Base-by-base conservation (phyloP, 1,139 yeast species). In the Candida frijolesensis region DNA sequence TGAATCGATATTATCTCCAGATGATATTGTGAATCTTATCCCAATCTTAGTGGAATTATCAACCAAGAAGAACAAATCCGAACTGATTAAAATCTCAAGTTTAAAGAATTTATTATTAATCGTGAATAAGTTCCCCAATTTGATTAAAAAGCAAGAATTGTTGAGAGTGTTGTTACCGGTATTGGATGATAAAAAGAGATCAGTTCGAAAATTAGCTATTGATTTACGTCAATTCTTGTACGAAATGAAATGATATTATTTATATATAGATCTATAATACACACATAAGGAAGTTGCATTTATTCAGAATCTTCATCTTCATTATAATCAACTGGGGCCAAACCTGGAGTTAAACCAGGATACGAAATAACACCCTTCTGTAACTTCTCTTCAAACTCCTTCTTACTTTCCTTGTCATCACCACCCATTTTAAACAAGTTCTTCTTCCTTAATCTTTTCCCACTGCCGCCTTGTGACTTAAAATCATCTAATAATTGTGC, bases 261-360 rank as follows among this genome's bases (percentile, higher is more conserved):
- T 47, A 49, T 50, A 35, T 12, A 44, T 33, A 16, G 30, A 44
- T 27, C 33, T 38, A 42, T 49, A 51, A 29, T 48, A 43, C 35
- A 39, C 15, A 45, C 22, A 33, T 19, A 39, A 4, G 29, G 29
- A 25, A 38, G 19, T n/a, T 46, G 30, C 47, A 41, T 22, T 52
- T 62, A 67, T 48, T 74, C 78, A 16, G 71, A 72, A 47, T 74
- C 79, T 8, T 72, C 68, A 9, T 72, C 68, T 50, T 79, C 83
- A 51, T 79, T 76, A 58, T 78, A 79, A 47, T 85, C 96, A 18
- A 89, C 95, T 14, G 96, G 96, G 0, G 96, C 97, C 66, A 90
- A 78, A 49, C 97, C 97, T 1, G 96, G 97, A 0, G 97, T 90
- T 51, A 90, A 75, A 12, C 96, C 96, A 44, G 90, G 85, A 58